Evolutionary conservation across 2,329 filamentous ascomycete genomes (phyloP).

Genomic region (Plectosphaerella sp.): DNA sequence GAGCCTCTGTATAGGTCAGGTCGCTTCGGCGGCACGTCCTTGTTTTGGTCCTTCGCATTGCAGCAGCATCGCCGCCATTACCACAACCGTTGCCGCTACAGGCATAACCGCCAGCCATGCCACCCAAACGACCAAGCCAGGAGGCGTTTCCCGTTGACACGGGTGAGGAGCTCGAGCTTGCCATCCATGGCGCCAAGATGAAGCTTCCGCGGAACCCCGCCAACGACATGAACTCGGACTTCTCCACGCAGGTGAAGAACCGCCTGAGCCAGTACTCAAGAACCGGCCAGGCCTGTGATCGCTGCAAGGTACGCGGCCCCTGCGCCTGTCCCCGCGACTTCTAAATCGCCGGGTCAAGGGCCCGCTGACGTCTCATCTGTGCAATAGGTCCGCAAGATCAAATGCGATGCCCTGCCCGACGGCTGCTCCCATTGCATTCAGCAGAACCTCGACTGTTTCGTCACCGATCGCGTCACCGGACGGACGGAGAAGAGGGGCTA

Average conservation of each 20-base stretch:
- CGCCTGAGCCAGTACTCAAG: constrained; percentile 51
- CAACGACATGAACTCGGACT: constrained; percentile 36
- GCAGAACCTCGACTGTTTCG: constrained; percentile 73
- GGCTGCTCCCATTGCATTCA: constrained; percentile 79
- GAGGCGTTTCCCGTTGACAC: neutral
- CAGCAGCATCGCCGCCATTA: too few species aligned
- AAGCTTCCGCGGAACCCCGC: constrained; percentile 47
- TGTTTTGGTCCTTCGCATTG: too few species aligned
- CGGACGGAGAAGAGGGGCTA: constrained; percentile 76
- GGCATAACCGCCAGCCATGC: neutral
- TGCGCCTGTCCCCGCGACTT: neutral
- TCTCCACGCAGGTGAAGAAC: constrained; percentile 52
- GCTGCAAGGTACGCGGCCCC: constrained; percentile 65
- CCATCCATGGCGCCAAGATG: constrained; percentile 23
- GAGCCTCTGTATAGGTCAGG: too few species aligned
- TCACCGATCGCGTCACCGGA: constrained; percentile 82
- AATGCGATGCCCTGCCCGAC: constrained; percentile 75
- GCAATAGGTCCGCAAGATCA: constrained; percentile 72
- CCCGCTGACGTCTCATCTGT: neutral
- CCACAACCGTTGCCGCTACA: too few species aligned
- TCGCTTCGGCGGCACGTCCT: too few species aligned
- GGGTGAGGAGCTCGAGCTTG: neutral
- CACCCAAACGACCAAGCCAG: neutral
- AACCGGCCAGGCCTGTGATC: constrained; percentile 83
- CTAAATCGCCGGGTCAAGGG: neutral